Conservation (phyloP, 2,329 filamentous ascomycete genomes). For the Xylaria sp. region DNA sequence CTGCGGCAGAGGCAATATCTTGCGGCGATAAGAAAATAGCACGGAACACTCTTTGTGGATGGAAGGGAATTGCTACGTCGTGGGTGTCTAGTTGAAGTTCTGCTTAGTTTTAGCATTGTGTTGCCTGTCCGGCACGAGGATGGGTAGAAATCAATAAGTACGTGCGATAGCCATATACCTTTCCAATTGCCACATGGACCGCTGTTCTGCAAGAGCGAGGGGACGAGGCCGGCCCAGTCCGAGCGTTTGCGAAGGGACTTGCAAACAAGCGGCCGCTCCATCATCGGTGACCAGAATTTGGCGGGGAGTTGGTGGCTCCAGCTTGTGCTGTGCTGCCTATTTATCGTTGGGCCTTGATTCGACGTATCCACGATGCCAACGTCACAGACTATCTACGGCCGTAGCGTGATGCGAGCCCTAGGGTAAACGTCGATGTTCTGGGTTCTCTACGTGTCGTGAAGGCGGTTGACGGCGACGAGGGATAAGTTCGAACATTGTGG, state of each 20-base stretch:
- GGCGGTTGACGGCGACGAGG: not conserved
- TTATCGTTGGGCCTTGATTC: not conserved
- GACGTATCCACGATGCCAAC: too few relatives aligned
- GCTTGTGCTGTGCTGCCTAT: not conserved
- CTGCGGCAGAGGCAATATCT: constrained; percentile 43
- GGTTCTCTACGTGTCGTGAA: not conserved
- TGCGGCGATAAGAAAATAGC: constrained; percentile 48
- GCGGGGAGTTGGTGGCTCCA: not conserved
- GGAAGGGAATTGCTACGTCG: constrained; percentile 52
- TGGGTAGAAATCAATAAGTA: not conserved
- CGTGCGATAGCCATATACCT: constrained; percentile 30
- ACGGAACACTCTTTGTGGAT: constrained; percentile 39
- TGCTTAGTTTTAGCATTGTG: constrained; percentile 40
- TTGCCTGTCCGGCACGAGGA: not conserved
- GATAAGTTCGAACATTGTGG: not conserved
- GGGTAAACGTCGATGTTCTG: too few relatives aligned
- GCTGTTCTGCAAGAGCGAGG: constrained; percentile 34
- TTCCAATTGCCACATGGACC: constrained; percentile 34
- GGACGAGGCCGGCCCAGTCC: constrained; percentile 37
- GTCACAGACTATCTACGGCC: not conserved
- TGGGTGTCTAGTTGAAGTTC: constrained; percentile 50
- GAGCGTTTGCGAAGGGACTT: constrained; percentile 39
- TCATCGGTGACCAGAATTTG: constrained; percentile 11
- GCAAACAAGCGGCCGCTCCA: constrained; percentile 38
- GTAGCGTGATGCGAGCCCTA: not conserved